Evolutionary conservation across 2,329 filamentous ascomycete species (phyloP), one percentile per base, ranked within the genome.

Genomic region (Aspergillus pseudotamarii): DNA sequence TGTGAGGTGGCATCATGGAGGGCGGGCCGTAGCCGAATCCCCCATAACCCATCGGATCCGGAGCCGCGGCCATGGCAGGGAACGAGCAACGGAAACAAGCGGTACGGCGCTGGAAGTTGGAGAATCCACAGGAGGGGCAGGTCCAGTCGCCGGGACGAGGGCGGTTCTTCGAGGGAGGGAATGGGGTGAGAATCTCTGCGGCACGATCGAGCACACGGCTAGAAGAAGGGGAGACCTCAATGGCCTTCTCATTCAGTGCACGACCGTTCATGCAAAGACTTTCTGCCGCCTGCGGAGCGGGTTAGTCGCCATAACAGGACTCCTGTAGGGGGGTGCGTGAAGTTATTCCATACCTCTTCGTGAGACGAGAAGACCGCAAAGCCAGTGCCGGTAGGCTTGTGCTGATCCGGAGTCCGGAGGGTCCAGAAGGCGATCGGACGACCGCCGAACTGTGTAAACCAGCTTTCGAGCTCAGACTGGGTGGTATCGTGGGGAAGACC

Each of bases 381-480:
- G 59, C 95, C 95, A 60, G 94, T 96, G 50, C 95, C 95, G 11
- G 95, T 99, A n/a, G 95, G 95, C 85, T 99, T 99, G 82, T 98
- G 95, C 82, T 98, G 95, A 80, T 99, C 95, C 3, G 95, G 95
- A 16, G 95, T 99, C 66, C 94, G 91, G 57, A 99, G 86, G 21
- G 95, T 99, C 95, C 95, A 99, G 82, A 99, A 99, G 23, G 95
- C 95, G 81, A 99, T 99, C 34, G 95, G 95, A 50, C 95, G 91
- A 57, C 95, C 95, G 68, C 95, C 95, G 76, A 97, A 99, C 80
- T 99, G 95, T 34, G 95, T 99, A 77, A 98, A 99, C 95, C 95
- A 99, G 81, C 94, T 97, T 83, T 99, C 95, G 28, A 99, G 86
- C 82, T 99, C 95, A 4, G 94, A 98, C 81, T 99, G 95, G 1